These are phyloP conservation scores for Ceratocystis colombiana DNA, from an alignment of 2,329 filamentous ascomycete species.

Conservation along the genomic window DNA sequence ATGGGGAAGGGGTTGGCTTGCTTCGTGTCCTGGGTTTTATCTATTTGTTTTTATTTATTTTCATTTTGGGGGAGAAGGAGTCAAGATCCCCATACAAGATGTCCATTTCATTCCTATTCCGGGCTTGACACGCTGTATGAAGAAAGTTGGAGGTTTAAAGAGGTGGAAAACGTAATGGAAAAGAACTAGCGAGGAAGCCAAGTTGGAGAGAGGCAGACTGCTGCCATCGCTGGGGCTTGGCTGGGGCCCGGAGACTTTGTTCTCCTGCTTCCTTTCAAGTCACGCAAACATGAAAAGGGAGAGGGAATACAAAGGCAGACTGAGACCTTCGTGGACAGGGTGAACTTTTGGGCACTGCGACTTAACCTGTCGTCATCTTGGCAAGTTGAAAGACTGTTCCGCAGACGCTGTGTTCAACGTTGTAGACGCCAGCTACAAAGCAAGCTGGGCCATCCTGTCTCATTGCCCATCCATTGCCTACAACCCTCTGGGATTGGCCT, in stretches of 20 bases:
- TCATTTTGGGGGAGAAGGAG: background rate
- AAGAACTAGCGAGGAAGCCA: background rate
- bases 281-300: background rate
- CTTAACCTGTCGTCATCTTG: background rate
- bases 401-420: background rate
- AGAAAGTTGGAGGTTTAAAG: background rate
- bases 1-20: background rate
- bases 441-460: no score
- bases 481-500: background rate
- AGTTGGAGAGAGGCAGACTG: background rate
- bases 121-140: background rate
- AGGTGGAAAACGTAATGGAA: background rate
- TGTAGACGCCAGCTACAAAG: no score
- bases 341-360: background rate
- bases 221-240: background rate
- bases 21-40: background rate
- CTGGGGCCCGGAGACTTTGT: background rate
- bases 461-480: no score
- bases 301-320: background rate
- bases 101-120: background rate
- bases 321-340: background rate
- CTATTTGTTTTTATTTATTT: background rate
- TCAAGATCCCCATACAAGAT: background rate
- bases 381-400: background rate
- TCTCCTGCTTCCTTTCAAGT: background rate